phyloP scores from a whole-genome alignment of 2,329 filamentous ascomycete species.

The Periconia digitata region DNA sequence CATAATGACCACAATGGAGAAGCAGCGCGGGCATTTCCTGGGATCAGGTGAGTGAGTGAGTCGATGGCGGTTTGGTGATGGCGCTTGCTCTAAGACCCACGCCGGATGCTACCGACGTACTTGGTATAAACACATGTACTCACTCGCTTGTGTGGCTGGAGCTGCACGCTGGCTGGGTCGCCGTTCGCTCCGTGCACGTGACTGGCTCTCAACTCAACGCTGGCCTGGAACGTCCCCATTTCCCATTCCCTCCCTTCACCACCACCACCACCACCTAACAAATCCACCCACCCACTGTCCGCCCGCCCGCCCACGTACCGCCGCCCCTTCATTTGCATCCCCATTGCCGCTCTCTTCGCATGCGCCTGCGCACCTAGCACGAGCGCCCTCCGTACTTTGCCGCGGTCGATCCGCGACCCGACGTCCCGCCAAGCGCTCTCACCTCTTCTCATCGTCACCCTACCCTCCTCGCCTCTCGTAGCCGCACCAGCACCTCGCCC shows the following conservation, averaged over 20 bases:
- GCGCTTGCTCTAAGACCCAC: neutral
- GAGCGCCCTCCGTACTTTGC: conserved; percentile 11
- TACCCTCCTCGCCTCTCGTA: conserved; percentile 4
- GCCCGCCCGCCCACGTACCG: conserved; percentile 2
- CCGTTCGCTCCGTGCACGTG: neutral
- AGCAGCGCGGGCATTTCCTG: conserved; percentile 19
- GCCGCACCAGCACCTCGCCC: conserved; percentile 5
- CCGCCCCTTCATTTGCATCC: conserved; percentile 2
- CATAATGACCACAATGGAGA: conserved; percentile 27
- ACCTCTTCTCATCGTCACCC: neutral
- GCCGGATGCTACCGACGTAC: too few relatives aligned
- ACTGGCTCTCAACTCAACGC: neutral
- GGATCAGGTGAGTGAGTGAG: neutral
- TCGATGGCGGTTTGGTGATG: neutral
- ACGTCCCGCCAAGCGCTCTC: conserved; percentile 25
- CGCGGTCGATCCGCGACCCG: conserved; percentile 33
- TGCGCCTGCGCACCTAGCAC: neutral
- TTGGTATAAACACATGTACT: too few relatives aligned
- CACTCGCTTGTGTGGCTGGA: too few relatives aligned
- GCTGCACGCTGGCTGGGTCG: too few relatives aligned
- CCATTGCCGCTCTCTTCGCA: neutral
- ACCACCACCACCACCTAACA: neutral
- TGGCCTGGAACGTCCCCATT: neutral
- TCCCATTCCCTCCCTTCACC: neutral
- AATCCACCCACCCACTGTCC: conserved; percentile 8